Conservation (phyloP, 163 green algal species). For the Chlorella variabilis region DNA sequence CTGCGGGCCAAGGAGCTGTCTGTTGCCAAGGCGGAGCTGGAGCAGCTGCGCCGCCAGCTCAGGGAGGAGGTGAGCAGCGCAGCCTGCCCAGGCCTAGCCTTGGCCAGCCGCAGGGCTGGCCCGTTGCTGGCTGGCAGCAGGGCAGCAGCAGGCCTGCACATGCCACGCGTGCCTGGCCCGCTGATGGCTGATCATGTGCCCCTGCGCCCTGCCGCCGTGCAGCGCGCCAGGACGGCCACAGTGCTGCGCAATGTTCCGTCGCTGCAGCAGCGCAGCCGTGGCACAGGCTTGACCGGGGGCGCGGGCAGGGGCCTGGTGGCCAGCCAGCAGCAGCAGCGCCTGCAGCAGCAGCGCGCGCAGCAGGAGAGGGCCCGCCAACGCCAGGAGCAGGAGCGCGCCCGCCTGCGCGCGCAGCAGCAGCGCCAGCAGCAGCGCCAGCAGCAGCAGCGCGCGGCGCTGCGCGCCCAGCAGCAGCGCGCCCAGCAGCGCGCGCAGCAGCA, state of each 20-base stretch:
- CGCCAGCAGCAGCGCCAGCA: background rate
- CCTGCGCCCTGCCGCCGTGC: background rate
- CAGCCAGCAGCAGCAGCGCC: background rate
- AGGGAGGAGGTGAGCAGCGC: background rate
- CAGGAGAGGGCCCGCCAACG: too few relatives aligned
- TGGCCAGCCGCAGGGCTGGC: background rate
- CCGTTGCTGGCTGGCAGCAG: too few relatives aligned
- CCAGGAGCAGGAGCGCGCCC: too few relatives aligned
- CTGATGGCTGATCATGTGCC: too few relatives aligned
- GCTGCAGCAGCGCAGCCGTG: background rate
- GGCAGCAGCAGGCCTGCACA: too few relatives aligned
- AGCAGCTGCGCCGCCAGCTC: background rate
- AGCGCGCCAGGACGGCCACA: background rate
- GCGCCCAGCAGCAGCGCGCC: too few relatives aligned
- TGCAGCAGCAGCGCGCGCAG: too few relatives aligned
- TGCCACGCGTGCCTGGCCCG: too few relatives aligned
- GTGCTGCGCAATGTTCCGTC: background rate
- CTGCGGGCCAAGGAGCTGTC: slow-evolving; percentile 6
- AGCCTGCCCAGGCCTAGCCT: background rate
- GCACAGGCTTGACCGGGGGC: background rate
- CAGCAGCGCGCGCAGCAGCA: background rate
- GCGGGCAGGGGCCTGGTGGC: background rate
- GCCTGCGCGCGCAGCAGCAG: background rate
- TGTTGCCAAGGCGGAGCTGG: background rate
- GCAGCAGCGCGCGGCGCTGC: too few relatives aligned